Evolutionary conservation across 2,329 filamentous ascomycete genomes (phyloP).

Genomic region (Nigrospora sphaerica): DNA sequence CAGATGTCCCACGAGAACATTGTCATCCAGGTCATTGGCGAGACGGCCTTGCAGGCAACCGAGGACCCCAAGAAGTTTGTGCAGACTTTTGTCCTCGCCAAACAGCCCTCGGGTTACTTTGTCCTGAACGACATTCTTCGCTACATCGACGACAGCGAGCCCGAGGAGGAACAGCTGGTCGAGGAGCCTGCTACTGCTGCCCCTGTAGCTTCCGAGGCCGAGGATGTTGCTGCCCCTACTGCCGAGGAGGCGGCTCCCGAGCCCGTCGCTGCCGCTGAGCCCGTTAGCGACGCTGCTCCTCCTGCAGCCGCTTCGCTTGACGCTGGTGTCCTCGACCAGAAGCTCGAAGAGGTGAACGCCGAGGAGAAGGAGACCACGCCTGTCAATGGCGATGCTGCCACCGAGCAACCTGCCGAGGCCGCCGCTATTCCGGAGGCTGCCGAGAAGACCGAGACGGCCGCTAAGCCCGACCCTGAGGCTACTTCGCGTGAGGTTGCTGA

Average conservation of each 20-base stretch:
- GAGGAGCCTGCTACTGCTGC: constrained; percentile 9
- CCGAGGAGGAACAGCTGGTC: constrained; percentile 62
- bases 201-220: constrained; percentile 24
- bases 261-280: constrained; percentile 21
- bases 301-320: constrained; percentile 25
- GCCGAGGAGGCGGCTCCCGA: constrained; percentile 26
- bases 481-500: constrained; percentile 45
- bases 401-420: constrained; percentile 22
- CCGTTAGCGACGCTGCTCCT: constrained; percentile 19
- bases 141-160: constrained; percentile 73
- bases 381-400: constrained; percentile 32
- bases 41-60: constrained; percentile 88
- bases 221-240: constrained; percentile 6
- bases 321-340: constrained; percentile 55
- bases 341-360: constrained; percentile 58
- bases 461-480: constrained; percentile 38
- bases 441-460: constrained; percentile 9
- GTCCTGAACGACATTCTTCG: constrained; percentile 97
- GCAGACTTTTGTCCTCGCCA: constrained; percentile 94
- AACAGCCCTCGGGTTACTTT: constrained; percentile 95
- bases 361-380: constrained; percentile 28
- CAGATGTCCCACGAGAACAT: constrained; percentile 91
- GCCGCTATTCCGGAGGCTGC: constrained; percentile 14
- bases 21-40: constrained; percentile 95
- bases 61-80: constrained; percentile 86